phyloP scores from a whole-genome alignment of 768 basidiomycete species.

The Termitomyces sp. region DNA sequence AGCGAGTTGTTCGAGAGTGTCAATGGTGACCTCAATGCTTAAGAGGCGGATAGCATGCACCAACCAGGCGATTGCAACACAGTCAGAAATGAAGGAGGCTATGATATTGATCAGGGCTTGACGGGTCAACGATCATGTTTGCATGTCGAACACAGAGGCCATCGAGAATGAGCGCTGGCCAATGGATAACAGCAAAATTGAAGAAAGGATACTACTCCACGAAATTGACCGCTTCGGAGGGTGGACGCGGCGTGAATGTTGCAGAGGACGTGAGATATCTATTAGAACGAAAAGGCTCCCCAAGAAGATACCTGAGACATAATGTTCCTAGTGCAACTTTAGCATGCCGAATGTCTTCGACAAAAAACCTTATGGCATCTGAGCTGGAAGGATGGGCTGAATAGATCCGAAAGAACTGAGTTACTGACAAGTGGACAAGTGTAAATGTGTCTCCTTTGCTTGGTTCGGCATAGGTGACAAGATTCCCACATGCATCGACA shows the following conservation, averaged over 20 bases:
- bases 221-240: neutral
- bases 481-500: slow-evolving; percentile 8
- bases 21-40: neutral
- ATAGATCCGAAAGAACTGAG: neutral
- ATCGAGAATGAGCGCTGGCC: neutral
- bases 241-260: neutral
- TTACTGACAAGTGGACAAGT: slow-evolving; percentile 6
- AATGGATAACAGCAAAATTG: neutral
- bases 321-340: neutral
- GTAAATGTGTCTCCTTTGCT: neutral
- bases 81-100: neutral
- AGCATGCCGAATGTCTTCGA: neutral
- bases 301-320: slow-evolving; percentile 2
- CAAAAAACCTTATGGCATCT: neutral
- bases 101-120: neutral
- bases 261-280: neutral
- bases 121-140: neutral
- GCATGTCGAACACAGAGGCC: neutral
- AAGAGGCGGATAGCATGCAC: neutral
- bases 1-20: neutral
- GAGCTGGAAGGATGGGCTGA: neutral
- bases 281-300: neutral
- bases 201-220: neutral
- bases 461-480: slow-evolving; percentile 1
- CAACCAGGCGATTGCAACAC: neutral